These are phyloP conservation scores for Areca catechu DNA, from an alignment of 176 grass and related monocot species.

Conservation along the genomic window DNA sequence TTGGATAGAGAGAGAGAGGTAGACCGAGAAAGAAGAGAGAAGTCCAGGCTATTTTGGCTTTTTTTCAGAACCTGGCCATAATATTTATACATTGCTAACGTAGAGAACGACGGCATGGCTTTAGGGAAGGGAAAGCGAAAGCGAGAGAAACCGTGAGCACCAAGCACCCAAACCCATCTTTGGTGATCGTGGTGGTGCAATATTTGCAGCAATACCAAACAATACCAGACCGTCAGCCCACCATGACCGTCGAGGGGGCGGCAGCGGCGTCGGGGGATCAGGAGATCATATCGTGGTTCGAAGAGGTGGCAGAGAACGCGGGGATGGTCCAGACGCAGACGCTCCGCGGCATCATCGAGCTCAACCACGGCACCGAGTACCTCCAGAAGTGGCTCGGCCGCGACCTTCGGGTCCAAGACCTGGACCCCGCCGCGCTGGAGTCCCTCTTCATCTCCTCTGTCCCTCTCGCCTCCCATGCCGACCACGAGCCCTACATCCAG, in stretches of 20 bases:
- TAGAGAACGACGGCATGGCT: too few relatives aligned
- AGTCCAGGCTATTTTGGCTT: too few relatives aligned
- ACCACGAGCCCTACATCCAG: slow-evolving; percentile 22
- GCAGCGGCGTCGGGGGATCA: background rate
- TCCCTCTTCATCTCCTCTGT: slow-evolving; percentile 12
- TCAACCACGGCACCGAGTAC: slow-evolving; percentile 18
- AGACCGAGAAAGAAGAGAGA: too few relatives aligned
- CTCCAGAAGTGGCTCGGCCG: slow-evolving; percentile 13
- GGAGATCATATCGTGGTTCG: slow-evolving; percentile 14
- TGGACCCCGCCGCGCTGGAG: slow-evolving; percentile 10
- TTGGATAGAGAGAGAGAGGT: too few relatives aligned
- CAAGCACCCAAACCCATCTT: too few relatives aligned
- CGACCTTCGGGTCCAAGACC: background rate
- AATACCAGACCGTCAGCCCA: too few relatives aligned
- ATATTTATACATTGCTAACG: too few relatives aligned
- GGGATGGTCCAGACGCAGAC: slow-evolving; percentile 6
- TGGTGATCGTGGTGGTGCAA: too few relatives aligned
- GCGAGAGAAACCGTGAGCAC: background rate
- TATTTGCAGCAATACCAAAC: too few relatives aligned
- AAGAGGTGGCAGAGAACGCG: slow-evolving; percentile 6
- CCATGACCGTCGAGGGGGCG: background rate
- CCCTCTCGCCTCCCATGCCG: slow-evolving; percentile 16
- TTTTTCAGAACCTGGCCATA: too few relatives aligned
- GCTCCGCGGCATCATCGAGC: slow-evolving; percentile 13
- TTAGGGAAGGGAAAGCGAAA: background rate